These are phyloP conservation scores for Globisporangium ultimum DNA, from an alignment of 352 stramenopile genomes.

Conservation along the genomic window DNA sequence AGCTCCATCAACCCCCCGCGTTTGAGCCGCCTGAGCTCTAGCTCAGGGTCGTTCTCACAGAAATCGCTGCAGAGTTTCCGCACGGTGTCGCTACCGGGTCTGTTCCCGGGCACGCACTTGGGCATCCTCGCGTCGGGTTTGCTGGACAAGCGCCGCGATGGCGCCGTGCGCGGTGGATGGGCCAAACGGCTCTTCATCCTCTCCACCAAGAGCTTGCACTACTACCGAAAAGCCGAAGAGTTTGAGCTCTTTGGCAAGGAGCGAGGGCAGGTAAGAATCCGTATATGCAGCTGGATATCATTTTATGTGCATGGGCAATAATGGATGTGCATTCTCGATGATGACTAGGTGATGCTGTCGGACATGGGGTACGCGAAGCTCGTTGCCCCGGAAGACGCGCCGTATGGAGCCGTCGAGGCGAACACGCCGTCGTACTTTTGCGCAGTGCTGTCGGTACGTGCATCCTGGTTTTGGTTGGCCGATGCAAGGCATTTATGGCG, in stretches of 20 bases:
- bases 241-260: conserved; percentile 83
- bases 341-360: conserved; percentile 34
- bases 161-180: conserved; percentile 78
- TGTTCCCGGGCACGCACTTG: conserved; percentile 70
- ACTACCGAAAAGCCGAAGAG: conserved; percentile 83
- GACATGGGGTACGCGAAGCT: conserved; percentile 78
- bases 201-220: conserved; percentile 76
- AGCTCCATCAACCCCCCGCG: conserved; percentile 20
- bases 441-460: conserved; percentile 66
- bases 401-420: conserved; percentile 64
- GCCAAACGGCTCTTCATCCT: conserved; percentile 79
- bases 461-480: not conserved
- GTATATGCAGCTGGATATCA: not conserved
- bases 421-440: conserved; percentile 59
- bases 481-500: not conserved
- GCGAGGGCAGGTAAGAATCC: conserved; percentile 45
- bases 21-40: conserved; percentile 61
- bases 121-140: conserved; percentile 72
- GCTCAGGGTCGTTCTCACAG: conserved; percentile 43
- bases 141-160: conserved; percentile 81
- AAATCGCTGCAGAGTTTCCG: conserved; percentile 63
- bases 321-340: not conserved
- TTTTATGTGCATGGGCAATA: not conserved
- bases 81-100: conserved; percentile 64
- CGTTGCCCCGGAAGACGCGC: conserved; percentile 69